A percentile compares a stretch with the other conserved stretches of the same genome.
Conservation (phyloP, 352 stramenopile species). For the Phytophthora aleatoria region DNA sequence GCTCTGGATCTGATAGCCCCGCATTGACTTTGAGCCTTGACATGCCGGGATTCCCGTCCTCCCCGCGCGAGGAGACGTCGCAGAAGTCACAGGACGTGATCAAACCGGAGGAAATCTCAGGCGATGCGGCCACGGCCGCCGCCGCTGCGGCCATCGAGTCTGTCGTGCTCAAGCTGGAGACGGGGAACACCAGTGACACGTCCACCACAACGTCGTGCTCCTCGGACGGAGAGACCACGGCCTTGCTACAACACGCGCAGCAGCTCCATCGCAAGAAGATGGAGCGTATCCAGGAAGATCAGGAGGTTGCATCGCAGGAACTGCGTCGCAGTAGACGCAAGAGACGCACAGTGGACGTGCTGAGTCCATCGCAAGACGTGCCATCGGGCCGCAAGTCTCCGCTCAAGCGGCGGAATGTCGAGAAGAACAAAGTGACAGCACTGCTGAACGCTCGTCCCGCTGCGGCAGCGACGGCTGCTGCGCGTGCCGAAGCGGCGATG, state of each 20-base stretch:
- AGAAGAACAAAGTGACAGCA: slow-evolving; percentile 15
- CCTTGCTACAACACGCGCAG: slow-evolving; percentile 9
- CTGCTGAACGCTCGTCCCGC: slow-evolving; percentile 21
- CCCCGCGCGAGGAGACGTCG: not conserved
- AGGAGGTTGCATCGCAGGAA: not conserved
- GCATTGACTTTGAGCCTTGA: not conserved
- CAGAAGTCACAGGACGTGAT: slow-evolving; percentile 3
- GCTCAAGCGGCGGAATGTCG: slow-evolving; percentile 11
- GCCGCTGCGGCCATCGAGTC: slow-evolving; percentile 8
- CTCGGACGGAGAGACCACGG: slow-evolving; percentile 23
- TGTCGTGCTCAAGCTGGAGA: slow-evolving; percentile 9
- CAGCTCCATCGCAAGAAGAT: slow-evolving; percentile 15
- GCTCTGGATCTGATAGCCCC: not conserved
- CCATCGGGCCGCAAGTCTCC: slow-evolving; percentile 4
- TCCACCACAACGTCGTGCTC: slow-evolving; percentile 11
- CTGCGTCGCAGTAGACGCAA: slow-evolving; percentile 31
- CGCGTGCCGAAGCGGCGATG: slow-evolving; percentile 9
- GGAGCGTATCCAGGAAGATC: not conserved
- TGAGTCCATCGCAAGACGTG: slow-evolving; percentile 16
- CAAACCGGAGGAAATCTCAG: not conserved
- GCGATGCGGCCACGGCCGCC: not conserved
- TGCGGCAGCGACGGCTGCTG: slow-evolving; percentile 20
- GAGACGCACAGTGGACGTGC: slow-evolving; percentile 26
- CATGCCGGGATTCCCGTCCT: not conserved
- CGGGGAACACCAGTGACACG: not conserved